Base-by-base conservation (phyloP, 2,329 filamentous ascomycete genomes). In the Penicillium sp. region DNA sequence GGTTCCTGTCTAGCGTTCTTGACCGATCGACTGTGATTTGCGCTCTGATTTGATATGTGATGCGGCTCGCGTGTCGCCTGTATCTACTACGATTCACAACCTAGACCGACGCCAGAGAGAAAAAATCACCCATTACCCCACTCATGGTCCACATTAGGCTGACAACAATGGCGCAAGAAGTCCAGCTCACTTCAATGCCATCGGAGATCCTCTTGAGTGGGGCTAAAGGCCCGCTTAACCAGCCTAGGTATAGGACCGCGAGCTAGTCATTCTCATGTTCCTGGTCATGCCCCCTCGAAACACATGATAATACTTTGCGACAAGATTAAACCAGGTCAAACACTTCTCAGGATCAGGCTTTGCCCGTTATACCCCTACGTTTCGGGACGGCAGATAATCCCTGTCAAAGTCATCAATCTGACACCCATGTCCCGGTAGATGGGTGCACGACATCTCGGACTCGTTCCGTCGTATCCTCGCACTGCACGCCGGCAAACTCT, bases 191-290 rank as follows among this genome's bases (percentile, higher is more conserved):
- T 29, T 29, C 49, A 31, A 53, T 44, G 48, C 54, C 50, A 59
- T 62, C 57, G 54, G 52, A 61, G 58, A 64, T 65, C 57, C 53
- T 56, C 54, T 43, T 49, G n/a, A 50, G 52, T 53, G 54, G 51
- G 49, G 52, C 26, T 5, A 31, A 23, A 43, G 33, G 27, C 45
- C 45, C 35, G 23, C 25, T 47, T 43, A 39, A 57, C 43, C 39
- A 37, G 33, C 50, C 45, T 42, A 46, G 44, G 45, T 13, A 23
- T 49, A 9, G 31, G 45, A 16, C 45, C 25, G 27, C 45, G 26
- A 49, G n/a, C 46, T 31, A 49, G 31, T 49, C 29, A 37, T 27
- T 37, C 25, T 19, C 45, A 31, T n/a, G 33, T 39, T 42, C 37
- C 37, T 21, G n/a, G 37, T 37, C 33, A 37, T 37, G 14, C 33